phyloP scores from a whole-genome alignment of 192 early-diverging fungal genomes.

The Dissophora globulifera region DNA sequence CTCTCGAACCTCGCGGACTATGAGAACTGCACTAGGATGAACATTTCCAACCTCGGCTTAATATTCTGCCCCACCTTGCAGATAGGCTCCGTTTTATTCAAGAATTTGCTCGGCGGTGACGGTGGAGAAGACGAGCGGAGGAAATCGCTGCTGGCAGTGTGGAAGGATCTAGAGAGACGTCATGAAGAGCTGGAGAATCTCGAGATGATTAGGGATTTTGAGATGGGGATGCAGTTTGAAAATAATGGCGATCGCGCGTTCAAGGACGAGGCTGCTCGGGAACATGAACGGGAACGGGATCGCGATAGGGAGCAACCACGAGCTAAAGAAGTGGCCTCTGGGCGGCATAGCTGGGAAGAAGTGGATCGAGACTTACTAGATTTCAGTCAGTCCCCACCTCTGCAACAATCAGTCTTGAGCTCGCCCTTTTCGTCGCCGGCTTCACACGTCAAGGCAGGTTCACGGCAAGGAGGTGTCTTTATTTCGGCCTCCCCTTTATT shows the following conservation, averaged over 20 bases:
- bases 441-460: constrained; percentile 8
- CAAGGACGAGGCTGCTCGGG: background rate
- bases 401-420: background rate
- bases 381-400: background rate
- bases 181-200: constrained; percentile 50
- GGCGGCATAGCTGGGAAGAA: constrained; percentile 18
- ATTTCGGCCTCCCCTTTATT: background rate
- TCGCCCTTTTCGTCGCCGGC: background rate
- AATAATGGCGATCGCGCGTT: constrained; percentile 11
- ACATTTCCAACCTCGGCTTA: constrained; percentile 63
- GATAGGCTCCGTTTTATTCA: constrained; percentile 62
- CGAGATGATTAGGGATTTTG: constrained; percentile 49
- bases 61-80: constrained; percentile 69
- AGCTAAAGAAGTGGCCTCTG: background rate
- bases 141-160: constrained; percentile 16
- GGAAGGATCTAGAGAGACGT: constrained; percentile 22
- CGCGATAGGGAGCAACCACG: background rate
- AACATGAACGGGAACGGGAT: background rate
- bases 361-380: constrained; percentile 10
- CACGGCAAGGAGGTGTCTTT: background rate
- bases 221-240: constrained; percentile 25
- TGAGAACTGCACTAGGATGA: constrained; percentile 62
- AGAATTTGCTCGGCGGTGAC: constrained; percentile 58
- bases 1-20: constrained; percentile 59
- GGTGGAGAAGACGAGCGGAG: constrained; percentile 27